Evolutionary conservation across 257 asterid genomes (phyloP).

Genomic region (Avicennia marina): DNA sequence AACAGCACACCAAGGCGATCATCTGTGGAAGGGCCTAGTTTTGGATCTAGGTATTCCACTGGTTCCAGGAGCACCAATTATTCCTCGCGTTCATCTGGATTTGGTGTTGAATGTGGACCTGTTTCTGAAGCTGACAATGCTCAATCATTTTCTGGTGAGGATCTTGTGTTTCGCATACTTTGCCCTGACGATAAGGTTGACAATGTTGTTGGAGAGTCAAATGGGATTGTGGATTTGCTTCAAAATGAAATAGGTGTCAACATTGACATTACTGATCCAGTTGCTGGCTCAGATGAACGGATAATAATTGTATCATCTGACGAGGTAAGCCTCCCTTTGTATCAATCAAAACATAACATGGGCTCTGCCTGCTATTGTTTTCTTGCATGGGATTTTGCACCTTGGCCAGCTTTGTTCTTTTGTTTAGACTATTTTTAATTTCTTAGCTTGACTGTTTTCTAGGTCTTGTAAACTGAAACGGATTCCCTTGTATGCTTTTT

Average conservation of each 20-base stretch:
- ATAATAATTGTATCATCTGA: conserved; percentile 68
- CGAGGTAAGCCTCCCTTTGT: conserved; percentile 49
- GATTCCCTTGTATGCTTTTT: conserved; percentile 28
- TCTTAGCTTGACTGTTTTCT: no score
- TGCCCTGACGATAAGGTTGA: conserved; percentile 77
- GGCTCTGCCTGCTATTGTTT: no score
- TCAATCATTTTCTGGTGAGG: conserved; percentile 50
- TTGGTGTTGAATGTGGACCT: conserved; percentile 46
- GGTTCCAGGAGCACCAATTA: conserved; percentile 49
- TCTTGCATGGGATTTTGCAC: no score
- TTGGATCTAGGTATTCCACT: conserved; percentile 54
- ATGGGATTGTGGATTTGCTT: conserved; percentile 80
- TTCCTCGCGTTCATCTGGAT: conserved; percentile 61
- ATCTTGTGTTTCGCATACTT: conserved; percentile 77
- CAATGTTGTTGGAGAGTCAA: conserved; percentile 62
- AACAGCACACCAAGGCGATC: conserved; percentile 37
- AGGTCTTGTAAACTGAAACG: conserved; percentile 17
- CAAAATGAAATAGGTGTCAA: conserved; percentile 78
- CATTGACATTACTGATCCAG: conserved; percentile 54
- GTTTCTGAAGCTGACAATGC: conserved; percentile 37
- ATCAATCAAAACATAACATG: no score
- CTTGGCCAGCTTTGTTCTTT: no score
- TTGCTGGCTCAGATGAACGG: conserved; percentile 63
- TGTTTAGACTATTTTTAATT: no score
- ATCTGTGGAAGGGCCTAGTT: conserved; percentile 53